Percentiles rank a stretch among this genome's conserved stretches.
phyloP scores from a whole-genome alignment of 257 asterid species.

The Solanum tarijense region DNA sequence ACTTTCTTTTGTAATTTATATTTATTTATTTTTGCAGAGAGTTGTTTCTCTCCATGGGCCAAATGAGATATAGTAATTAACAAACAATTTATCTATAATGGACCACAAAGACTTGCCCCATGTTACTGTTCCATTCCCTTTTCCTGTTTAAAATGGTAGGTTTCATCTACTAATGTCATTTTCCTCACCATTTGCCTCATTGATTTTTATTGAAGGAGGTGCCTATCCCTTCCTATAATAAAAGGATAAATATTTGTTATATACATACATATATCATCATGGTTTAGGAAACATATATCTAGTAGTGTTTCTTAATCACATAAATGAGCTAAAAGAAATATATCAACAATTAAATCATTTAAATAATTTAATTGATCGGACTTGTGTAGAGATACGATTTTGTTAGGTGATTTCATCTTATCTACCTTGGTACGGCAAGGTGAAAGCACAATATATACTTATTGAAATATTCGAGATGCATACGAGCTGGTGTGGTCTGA shows the following conservation, averaged over 20 bases:
- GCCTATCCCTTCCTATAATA: background rate
- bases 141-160: constrained; percentile 7
- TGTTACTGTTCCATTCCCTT: background rate
- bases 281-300: background rate
- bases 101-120: background rate
- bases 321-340: background rate
- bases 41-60: background rate
- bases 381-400: background rate
- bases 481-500: background rate
- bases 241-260: constrained; percentile 6
- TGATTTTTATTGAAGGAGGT: constrained; percentile 8
- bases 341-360: background rate
- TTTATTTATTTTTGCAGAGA: background rate
- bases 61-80: background rate
- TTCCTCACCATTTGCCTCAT: constrained; percentile 29
- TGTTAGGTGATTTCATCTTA: background rate
- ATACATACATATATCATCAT: background rate
- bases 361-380: background rate
- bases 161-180: constrained; percentile 20
- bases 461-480: background rate
- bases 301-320: background rate
- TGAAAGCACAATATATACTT: background rate
- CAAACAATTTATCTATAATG: background rate
- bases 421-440: no score
- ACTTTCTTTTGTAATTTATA: background rate